Conservation (phyloP, 2,329 filamentous ascomycete genomes). For the Monosporascus sp. region DNA sequence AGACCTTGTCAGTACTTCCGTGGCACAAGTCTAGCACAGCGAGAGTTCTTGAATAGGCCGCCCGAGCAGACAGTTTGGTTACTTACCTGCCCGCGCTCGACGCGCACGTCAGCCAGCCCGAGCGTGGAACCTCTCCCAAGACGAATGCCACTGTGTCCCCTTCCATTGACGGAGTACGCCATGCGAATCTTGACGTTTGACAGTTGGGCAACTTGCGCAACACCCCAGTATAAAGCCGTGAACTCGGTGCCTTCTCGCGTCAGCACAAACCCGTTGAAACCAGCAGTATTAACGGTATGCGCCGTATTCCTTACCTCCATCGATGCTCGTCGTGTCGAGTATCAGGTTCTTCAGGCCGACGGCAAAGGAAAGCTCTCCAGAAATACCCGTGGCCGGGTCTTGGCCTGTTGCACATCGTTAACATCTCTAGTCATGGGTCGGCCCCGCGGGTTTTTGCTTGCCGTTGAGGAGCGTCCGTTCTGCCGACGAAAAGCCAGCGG, state of each 20-base stretch:
- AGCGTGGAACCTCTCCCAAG: slow-evolving; percentile 37
- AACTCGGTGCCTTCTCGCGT: slow-evolving; percentile 25
- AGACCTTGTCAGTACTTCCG: neutral
- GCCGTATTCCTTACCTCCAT: slow-evolving; percentile 18
- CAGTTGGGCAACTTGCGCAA: slow-evolving; percentile 37
- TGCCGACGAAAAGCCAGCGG: slow-evolving; percentile 27
- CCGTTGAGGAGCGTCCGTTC: slow-evolving; percentile 29
- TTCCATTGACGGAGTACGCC: slow-evolving; percentile 27
- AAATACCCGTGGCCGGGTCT: slow-evolving; percentile 27
- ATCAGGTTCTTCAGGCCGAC: slow-evolving; percentile 38
- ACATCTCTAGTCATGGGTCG: neutral
- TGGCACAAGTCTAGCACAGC: too few relatives aligned
- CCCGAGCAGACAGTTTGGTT: too few relatives aligned
- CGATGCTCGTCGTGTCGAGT: slow-evolving; percentile 34
- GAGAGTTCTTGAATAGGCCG: neutral
- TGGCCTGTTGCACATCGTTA: slow-evolving; percentile 19
- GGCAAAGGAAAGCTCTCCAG: slow-evolving; percentile 36
- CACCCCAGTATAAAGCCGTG: slow-evolving; percentile 37
- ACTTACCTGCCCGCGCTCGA: slow-evolving; percentile 33
- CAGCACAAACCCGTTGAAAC: neutral
- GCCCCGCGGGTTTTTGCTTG: slow-evolving; percentile 1
- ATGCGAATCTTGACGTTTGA: slow-evolving; percentile 39
- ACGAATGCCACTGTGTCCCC: slow-evolving; percentile 35
- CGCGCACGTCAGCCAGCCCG: slow-evolving; percentile 33
- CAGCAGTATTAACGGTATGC: neutral